Evolutionary conservation across 2,329 filamentous ascomycete species (phyloP).

Genomic region (Aspergillus sp.): DNA sequence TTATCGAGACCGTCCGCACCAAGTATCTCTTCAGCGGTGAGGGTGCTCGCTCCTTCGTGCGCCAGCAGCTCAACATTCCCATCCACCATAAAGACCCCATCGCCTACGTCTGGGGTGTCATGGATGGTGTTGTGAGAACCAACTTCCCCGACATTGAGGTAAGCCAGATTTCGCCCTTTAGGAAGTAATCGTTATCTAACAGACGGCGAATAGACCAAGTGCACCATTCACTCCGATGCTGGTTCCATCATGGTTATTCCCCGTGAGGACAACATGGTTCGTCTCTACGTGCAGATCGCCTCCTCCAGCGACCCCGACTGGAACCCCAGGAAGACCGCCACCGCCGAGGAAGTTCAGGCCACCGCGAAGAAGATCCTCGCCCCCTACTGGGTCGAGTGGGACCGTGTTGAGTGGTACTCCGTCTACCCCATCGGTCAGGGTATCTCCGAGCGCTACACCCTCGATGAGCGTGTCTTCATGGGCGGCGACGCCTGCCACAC

Average conservation of each 20-base stretch:
- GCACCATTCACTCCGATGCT: slow-evolving; percentile 63
- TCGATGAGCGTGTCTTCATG: slow-evolving; percentile 65
- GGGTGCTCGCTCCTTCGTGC: slow-evolving; percentile 59
- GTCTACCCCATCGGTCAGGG: slow-evolving; percentile 66
- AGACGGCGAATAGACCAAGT: slow-evolving; percentile 53
- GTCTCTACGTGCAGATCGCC: slow-evolving; percentile 56
- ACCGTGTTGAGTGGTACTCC: slow-evolving; percentile 64
- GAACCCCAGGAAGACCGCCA: slow-evolving; percentile 59
- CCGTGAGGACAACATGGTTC: slow-evolving; percentile 49
- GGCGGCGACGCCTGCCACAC: slow-evolving; percentile 65
- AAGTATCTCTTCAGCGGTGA: slow-evolving; percentile 65
- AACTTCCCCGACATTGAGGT: slow-evolving; percentile 63
- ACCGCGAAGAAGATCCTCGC: slow-evolving; percentile 57
- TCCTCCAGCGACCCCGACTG: slow-evolving; percentile 61
- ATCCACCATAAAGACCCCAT: slow-evolving; percentile 63
- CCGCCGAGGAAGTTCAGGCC: slow-evolving; percentile 57
- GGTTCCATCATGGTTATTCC: slow-evolving; percentile 64
- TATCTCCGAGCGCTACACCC: slow-evolving; percentile 62
- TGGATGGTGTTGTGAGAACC: slow-evolving; percentile 63
- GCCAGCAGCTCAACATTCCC: slow-evolving; percentile 64
- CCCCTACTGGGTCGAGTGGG: slow-evolving; percentile 62
- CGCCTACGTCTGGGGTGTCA: slow-evolving; percentile 64
- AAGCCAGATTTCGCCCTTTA: slow-evolving; percentile 10
- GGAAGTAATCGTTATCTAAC: neutral
- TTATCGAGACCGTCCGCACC: slow-evolving; percentile 61